A percentile compares a stretch with the other conserved stretches of the same genome.
These are phyloP conservation scores for Purpureocillium lavendulum DNA, from an alignment of 2,329 filamentous ascomycete species.

Conservation along the genomic window DNA sequence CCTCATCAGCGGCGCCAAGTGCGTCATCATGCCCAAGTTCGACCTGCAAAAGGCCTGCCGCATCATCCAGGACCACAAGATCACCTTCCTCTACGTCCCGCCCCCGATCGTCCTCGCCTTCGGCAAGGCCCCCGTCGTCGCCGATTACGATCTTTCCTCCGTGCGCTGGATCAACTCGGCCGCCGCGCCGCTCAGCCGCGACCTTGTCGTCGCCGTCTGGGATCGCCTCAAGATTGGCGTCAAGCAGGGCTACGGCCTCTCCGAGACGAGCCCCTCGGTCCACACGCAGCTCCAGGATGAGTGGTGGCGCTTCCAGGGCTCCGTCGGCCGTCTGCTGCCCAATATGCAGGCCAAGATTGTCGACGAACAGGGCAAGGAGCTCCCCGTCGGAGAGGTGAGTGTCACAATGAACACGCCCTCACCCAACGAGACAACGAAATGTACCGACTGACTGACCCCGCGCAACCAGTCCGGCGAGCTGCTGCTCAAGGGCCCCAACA, in stretches of 20 bases:
- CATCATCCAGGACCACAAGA: constrained; percentile 63
- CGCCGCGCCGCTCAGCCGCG: constrained; percentile 73
- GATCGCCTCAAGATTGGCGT: constrained; percentile 66
- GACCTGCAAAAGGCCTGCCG: constrained; percentile 72
- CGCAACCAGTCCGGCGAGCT: constrained; percentile 55
- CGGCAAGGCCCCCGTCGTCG: constrained; percentile 68
- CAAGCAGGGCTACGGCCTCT: constrained; percentile 90
- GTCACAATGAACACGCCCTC: neutral
- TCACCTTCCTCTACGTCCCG: constrained; percentile 76
- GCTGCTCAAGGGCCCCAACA: constrained; percentile 71
- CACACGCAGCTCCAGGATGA: constrained; percentile 66
- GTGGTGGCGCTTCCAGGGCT: constrained; percentile 70
- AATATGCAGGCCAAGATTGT: constrained; percentile 80
- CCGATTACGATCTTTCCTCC: constrained; percentile 71
- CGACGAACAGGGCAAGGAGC: constrained; percentile 46
- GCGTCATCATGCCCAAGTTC: constrained; percentile 67
- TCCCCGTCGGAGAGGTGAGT: constrained; percentile 41
- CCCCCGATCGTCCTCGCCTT: constrained; percentile 77
- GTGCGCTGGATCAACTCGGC: constrained; percentile 81
- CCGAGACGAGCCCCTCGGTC: constrained; percentile 75
- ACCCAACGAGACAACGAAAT: too few relatives aligned
- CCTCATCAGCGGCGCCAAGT: constrained; percentile 54
- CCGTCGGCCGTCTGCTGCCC: constrained; percentile 68
- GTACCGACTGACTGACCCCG: too few relatives aligned
- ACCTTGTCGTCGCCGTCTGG: constrained; percentile 72